Evolutionary conservation across 768 basidiomycete genomes (phyloP), one percentile per base, ranked within the genome.

Genomic region (Serendipita sp.): DNA sequence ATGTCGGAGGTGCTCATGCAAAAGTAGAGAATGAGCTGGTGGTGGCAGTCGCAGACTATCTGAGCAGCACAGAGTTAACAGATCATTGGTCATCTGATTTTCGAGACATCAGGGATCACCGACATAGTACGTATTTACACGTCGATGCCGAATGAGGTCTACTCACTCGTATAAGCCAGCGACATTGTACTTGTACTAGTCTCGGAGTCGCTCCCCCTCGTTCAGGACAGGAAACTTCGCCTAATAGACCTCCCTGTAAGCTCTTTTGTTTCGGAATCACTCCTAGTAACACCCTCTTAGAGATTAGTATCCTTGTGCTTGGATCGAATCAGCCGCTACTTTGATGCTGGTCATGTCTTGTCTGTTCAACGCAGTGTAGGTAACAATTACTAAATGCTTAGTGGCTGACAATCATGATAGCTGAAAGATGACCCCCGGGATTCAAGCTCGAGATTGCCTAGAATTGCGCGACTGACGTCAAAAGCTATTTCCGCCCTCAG

Each of bases 11-110:
- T 64, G 67, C 67, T 60, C 67, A 70, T 65, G 64, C 71, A 60
- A 48, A 74, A 47, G 78, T 85, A 8, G 85, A 90, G 71, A 80
- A 85, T 64, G 85, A 88, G 69, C 71, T 83, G 30, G 76, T 89
- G 35, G 75, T 91, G 32, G 81, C 85, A 2, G 76, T 89, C 32
- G 88, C 89, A 5, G 88, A 89, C 70, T 60, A 36, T 35, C 80
- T 86, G 28, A 80, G n/a, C 8, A 32, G n/a, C 5, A 32, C 30
- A 18, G n/a, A 32, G 8, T n/a, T n/a, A 51, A n/a, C 5, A 32
- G 48, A 51, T n/a, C n/a, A 5, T n/a, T 51, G 48, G 48, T 51
- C 30, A 8, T 32, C 30, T 8, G 48, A 51, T 5, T 51, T 51
- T n/a, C 48, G 48, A 5, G n/a, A 8, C n/a, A 5, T n/a, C 2